These are phyloP conservation scores for Chionographis japonica DNA, from an alignment of 106 monocot species.

Conservation along the genomic window DNA sequence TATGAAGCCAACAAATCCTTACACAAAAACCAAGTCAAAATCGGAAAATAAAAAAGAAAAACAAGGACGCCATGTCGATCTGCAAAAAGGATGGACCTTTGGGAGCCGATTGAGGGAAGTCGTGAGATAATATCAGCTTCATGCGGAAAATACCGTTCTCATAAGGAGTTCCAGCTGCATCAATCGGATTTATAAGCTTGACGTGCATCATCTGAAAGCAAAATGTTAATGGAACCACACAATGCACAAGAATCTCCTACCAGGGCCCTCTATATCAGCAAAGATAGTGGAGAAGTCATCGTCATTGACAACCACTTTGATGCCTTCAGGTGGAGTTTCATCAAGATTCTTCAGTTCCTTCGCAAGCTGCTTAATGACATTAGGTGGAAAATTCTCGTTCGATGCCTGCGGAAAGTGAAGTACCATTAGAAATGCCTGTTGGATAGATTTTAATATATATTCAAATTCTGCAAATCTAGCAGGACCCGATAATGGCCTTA, in stretches of 20 bases:
- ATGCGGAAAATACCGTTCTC: constrained; percentile 94
- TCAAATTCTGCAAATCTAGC: too few species aligned
- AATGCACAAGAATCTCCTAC: constrained; percentile 17
- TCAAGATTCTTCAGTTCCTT: constrained; percentile 94
- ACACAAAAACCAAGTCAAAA: too few species aligned
- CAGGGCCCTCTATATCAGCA: constrained; percentile 99
- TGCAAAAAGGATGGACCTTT: constrained; percentile 43
- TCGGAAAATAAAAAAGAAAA: too few species aligned
- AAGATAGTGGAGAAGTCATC: constrained; percentile 88
- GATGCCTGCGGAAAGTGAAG: constrained; percentile 43
- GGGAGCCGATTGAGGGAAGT: constrained; percentile 91
- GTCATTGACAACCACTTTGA: constrained; percentile 86
- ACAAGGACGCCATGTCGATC: too few species aligned
- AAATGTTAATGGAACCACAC: neutral
- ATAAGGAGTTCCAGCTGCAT: constrained; percentile 94
- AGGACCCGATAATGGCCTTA: too few species aligned
- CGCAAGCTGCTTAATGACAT: constrained; percentile 84
- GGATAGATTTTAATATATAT: too few species aligned
- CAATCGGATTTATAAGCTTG: neutral
- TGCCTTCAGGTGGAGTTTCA: constrained; percentile 96
- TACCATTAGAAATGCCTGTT: too few species aligned
- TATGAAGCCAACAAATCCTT: too few species aligned
- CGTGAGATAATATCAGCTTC: constrained; percentile 78
- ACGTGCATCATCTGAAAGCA: neutral
- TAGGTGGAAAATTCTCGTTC: constrained; percentile 91